Evolutionary conservation across 2,329 filamentous ascomycete species (phyloP), one percentile per base, ranked within the genome.

Genomic region (Penicillium sp.): DNA sequence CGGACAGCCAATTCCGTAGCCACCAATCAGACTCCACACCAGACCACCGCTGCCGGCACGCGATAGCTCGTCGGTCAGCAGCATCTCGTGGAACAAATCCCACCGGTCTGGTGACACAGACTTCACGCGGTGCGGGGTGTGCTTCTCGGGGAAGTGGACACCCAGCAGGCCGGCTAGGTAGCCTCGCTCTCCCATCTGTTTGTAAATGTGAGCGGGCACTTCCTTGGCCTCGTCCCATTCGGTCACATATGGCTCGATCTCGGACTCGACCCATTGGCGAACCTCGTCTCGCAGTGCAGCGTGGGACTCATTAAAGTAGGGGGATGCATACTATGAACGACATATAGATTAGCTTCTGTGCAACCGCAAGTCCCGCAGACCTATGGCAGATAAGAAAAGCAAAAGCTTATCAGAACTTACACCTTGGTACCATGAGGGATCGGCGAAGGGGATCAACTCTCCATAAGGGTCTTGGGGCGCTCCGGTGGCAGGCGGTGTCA

Each of bases 41-140:
- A 97, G 88, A 55, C 94, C 94, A 68, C 94, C 94, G 46, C 90
- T 95, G 53, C 88, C 94, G 48, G 86, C 81, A 52, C 94, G 90
- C 38, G 90, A 96, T 42, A 99, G 79, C 82, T 99, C 94, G 65
- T 99, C 94, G 1, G 93, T 97, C 56, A 99, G 72, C 42, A 97
- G 82, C 84, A 97, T 83, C 82, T 99, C 94, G 77, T 99, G 94
- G 86, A 97, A 99, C 42, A 96, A 84, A 78, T 99, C 94, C 93
- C 93, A 99, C 72, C 94, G 87, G 77, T 97, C 91, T 0, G 89
- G 80, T 0, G 88, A 75, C 13, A 99, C 94, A 46, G 86, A 88
- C 77, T 89, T 85, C 65, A 97, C 84, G 6, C 81, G 79, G 69
- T 87, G 83, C 40, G 86, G 79, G 23, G 86, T 86, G 69, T 93